phyloP scores from a whole-genome alignment of 306 rosid genomes.

The Inga laurina region DNA sequence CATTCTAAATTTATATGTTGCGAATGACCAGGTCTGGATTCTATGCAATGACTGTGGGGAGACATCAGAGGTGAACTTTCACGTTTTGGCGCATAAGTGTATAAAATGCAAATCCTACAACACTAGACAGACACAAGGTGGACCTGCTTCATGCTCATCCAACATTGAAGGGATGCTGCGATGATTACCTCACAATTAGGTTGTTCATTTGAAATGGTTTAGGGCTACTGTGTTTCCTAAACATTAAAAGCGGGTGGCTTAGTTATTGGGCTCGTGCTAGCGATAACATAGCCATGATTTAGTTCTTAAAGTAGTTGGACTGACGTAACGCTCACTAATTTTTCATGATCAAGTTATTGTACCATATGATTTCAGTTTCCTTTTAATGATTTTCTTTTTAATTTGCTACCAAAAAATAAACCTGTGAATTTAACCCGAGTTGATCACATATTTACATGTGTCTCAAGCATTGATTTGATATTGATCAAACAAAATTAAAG shows the following conservation, averaged over 20 bases:
- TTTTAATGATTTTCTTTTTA: neutral
- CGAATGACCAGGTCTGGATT: conserved; percentile 56
- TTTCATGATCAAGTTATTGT: neutral
- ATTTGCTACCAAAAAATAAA: neutral
- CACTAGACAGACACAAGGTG: conserved; percentile 60
- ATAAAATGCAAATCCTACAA: conserved; percentile 41
- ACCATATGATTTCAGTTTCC: neutral
- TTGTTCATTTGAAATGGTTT: neutral
- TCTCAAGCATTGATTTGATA: neutral
- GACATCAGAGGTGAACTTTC: conserved; percentile 57
- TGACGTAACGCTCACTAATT: neutral
- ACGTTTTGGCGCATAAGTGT: conserved; percentile 49
- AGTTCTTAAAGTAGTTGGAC: neutral
- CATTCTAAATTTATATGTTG: neutral
- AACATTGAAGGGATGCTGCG: conserved; percentile 43
- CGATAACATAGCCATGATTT: neutral
- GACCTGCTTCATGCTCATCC: conserved; percentile 56
- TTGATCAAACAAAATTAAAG: neutral
- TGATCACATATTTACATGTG: neutral
- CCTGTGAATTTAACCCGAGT: neutral
- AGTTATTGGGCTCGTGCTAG: neutral
- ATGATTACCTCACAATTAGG: conserved; percentile 31
- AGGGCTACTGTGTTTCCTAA: neutral
- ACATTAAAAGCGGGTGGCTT: neutral
- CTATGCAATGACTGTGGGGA: conserved; percentile 80